Evolutionary conservation across 2,329 filamentous ascomycete species (phyloP).

Genomic region (Dryadomyces quercus-mongolicae): DNA sequence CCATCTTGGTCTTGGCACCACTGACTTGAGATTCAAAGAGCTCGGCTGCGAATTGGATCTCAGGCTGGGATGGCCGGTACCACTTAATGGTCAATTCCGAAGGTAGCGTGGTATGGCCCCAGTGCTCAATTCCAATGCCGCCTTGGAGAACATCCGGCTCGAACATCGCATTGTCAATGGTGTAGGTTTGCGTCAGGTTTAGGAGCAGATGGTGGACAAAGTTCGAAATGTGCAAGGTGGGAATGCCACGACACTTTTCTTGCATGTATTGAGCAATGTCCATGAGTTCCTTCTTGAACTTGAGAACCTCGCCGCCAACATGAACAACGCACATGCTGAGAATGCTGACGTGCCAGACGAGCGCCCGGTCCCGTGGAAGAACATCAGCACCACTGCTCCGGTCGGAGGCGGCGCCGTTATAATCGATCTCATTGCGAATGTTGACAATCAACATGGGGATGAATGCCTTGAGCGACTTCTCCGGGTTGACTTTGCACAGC

Average conservation of each 20-base stretch:
- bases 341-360: conserved; percentile 96
- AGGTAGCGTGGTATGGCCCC: conserved; percentile 69
- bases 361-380: conserved; percentile 75
- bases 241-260: conserved; percentile 82
- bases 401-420: conserved; percentile 90
- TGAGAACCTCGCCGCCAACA: conserved; percentile 78
- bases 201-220: conserved; percentile 93
- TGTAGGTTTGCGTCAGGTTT: conserved; percentile 89
- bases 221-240: conserved; percentile 93
- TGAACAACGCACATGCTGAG: conserved; percentile 97
- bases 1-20: conserved; percentile 62
- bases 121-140: conserved; percentile 67
- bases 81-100: conserved; percentile 73
- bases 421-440: conserved; percentile 93
- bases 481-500: conserved; percentile 87
- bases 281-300: conserved; percentile 79
- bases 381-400: conserved; percentile 89
- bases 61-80: conserved; percentile 71
- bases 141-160: conserved; percentile 61
- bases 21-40: conserved; percentile 77
- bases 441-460: conserved; percentile 82
- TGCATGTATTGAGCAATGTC: conserved; percentile 95
- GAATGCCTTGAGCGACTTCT: conserved; percentile 83
- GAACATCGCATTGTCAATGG: conserved; percentile 77
- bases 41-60: conserved; percentile 80